Conservation (phyloP, 768 basidiomycete genomes). For the Cubamyces lactineus region DNA sequence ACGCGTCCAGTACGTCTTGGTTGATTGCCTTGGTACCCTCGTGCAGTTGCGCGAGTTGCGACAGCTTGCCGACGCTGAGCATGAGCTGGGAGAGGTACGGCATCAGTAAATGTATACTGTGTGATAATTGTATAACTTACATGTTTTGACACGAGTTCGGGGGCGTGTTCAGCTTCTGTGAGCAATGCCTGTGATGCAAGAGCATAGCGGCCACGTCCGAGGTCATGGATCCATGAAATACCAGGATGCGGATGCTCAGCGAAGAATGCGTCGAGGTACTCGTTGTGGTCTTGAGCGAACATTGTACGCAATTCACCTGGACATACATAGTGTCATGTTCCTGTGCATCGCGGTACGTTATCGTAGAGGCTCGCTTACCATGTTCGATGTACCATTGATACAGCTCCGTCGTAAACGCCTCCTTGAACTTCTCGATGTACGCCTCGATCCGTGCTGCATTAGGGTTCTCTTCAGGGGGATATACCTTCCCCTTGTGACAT, state of each 20-base stretch:
- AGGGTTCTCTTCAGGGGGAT: constrained; percentile 66
- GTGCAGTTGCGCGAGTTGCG: constrained; percentile 66
- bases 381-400: constrained; percentile 93
- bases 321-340: not conserved
- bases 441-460: constrained; percentile 60
- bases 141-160: constrained; percentile 72
- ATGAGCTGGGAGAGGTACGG: constrained; percentile 60
- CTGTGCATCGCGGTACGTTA: not conserved
- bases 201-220: constrained; percentile 68
- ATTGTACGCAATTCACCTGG: constrained; percentile 80
- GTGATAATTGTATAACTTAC: constrained; percentile 47
- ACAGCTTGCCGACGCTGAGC: constrained; percentile 89
- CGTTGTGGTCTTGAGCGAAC: constrained; percentile 74
- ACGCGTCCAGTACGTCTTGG: constrained; percentile 61
- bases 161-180: constrained; percentile 58
- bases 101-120: not conserved
- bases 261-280: constrained; percentile 77
- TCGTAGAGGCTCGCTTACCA: constrained; percentile 47
- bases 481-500: constrained; percentile 70
- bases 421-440: constrained; percentile 79
- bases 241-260: constrained; percentile 55
- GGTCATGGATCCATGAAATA: constrained; percentile 88
- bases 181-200: constrained; percentile 67
- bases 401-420: constrained; percentile 86
- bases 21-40: constrained; percentile 51